Base-by-base conservation (phyloP, 768 basidiomycete genomes). In the Gloeopeniophorella convolvens region DNA sequence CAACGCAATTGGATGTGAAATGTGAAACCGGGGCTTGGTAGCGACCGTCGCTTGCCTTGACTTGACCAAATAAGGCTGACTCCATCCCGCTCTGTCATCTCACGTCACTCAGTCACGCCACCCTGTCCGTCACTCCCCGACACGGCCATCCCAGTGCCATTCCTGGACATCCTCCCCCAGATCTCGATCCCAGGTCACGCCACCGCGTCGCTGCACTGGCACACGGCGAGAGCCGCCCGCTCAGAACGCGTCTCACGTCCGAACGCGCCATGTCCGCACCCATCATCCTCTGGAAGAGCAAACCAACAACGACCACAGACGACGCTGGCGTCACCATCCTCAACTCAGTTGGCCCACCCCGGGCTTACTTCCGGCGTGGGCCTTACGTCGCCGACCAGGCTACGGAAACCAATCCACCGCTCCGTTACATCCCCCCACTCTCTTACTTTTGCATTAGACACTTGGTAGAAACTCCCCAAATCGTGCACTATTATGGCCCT, bases 401-500 rank as follows among this genome's bases (percentile, higher is more conserved):
- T 11, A 7, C 31, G 16, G 31, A 31, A 6, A 18, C 18, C 11
- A 9, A 23, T 15, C 16, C 24, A 24, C 11, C 50, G 10, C 42
- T 52, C 30, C 20, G 16, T 27, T 46, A 42, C 31, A 62, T 78
- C 34, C 82, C 81, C 1, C 73, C 82, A 3, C 73, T 87, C 35
- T 58, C 71, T 27, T 70, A 70, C 48, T 67, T 83, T 48, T 82
- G 79, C 57, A 59, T 85, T 15, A 63, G 60, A 41, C 61, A 55
- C 15, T 70, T 85, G 30, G 62, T 68, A 5, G 60, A 64, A 10
- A 67, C 65, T 54, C 70, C 79, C 0, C 76, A 82, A 55, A 66
- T 76, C 48, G 45, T 78, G 45, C 56, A 70, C 72, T 41, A 58
- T 18, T 48, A 69, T 42, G 67, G 66, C 23, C 23, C 60, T 26